Evolutionary conservation across 2,329 filamentous ascomycete species (phyloP).

Genomic region (Dactylellina drechsleri): DNA sequence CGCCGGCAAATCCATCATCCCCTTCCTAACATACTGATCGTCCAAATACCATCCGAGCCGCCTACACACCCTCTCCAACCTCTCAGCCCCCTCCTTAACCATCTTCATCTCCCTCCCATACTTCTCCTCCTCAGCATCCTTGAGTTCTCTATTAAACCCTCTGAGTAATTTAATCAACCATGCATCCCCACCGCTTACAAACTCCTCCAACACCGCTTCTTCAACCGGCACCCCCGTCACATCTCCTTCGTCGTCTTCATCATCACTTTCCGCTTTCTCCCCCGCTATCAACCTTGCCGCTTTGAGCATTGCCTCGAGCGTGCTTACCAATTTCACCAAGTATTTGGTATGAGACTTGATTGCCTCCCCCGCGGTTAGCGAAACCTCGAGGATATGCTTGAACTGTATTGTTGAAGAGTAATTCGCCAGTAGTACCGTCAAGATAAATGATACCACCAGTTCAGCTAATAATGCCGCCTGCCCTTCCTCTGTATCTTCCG

Average conservation of each 20-base stretch:
- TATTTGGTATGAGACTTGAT: conserved; percentile 50
- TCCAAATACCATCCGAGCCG: conserved; percentile 48
- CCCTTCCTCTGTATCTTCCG: conserved; percentile 37
- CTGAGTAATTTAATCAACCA: conserved; percentile 56
- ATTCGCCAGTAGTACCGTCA: conserved; percentile 57
- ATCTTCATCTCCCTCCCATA: conserved; percentile 21
- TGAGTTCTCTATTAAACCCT: conserved; percentile 55
- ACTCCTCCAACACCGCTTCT: conserved; percentile 46
- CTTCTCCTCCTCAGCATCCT: conserved; percentile 31
- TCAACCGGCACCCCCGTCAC: conserved; percentile 21
- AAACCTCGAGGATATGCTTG: conserved; percentile 56
- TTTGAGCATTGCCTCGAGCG: conserved; percentile 55
- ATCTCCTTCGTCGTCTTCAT: conserved; percentile 55
- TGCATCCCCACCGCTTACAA: conserved; percentile 55
- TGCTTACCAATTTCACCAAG: conserved; percentile 44
- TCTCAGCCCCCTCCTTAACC: conserved; percentile 19
- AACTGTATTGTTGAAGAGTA: conserved; percentile 58
- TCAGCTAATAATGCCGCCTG: conserved; percentile 56
- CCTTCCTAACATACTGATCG: conserved; percentile 50
- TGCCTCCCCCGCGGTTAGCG: conserved; percentile 55
- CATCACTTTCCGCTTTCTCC: conserved; percentile 55
- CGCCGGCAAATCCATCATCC: conserved; percentile 51
- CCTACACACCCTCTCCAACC: conserved; percentile 29
- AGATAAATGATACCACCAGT: conserved; percentile 56
- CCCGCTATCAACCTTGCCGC: conserved; percentile 43